These are phyloP conservation scores for Suzukiozyma palmioleophila DNA, from an alignment of 1,139 yeast species.

Conservation along the genomic window DNA sequence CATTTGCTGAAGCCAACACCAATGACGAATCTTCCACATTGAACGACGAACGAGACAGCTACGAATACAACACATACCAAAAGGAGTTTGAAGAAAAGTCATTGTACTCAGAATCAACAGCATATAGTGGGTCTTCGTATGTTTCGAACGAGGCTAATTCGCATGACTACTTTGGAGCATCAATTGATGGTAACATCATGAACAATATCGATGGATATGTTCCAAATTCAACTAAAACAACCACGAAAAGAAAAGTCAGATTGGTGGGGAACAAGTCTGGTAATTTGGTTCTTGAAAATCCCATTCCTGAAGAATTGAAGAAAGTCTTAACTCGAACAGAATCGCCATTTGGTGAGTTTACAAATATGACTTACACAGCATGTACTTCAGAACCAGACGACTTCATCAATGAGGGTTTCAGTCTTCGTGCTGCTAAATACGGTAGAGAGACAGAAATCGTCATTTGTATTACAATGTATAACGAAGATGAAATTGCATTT, in stretches of 20 bases:
- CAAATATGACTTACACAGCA: conserved; percentile 92
- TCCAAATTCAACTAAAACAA: conserved; percentile 33
- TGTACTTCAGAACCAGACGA: conserved; percentile 88
- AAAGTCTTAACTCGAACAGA: conserved; percentile 78
- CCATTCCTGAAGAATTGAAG: conserved; percentile 81
- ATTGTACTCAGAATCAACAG: conserved; percentile 36
- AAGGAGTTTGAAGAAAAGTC: conserved; percentile 34
- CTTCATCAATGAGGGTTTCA: conserved; percentile 75
- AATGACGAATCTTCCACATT: conserved; percentile 29
- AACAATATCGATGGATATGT: conserved; percentile 37
- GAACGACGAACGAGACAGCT: conserved; percentile 14
- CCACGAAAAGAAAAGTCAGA: conserved; percentile 51
- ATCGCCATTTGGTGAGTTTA: conserved; percentile 76
- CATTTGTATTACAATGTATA: conserved; percentile 92
- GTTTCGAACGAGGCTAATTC: conserved; percentile 20
- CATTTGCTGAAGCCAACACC: conserved; percentile 59
- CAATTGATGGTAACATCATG: conserved; percentile 46
- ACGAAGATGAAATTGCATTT: conserved; percentile 83
- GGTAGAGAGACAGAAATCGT: conserved; percentile 88
- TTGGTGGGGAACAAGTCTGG: conserved; percentile 61
- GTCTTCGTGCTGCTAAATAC: conserved; percentile 75
- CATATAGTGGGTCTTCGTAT: conserved; percentile 32
- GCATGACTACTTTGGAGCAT: conserved; percentile 35
- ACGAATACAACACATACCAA: conserved; percentile 36
- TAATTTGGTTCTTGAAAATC: conserved; percentile 84